A percentile compares a stretch with the other conserved stretches of the same genome.
These are phyloP conservation scores for Euphrasia arctica DNA, from an alignment of 305 asterid species.

Conservation along the genomic window DNA sequence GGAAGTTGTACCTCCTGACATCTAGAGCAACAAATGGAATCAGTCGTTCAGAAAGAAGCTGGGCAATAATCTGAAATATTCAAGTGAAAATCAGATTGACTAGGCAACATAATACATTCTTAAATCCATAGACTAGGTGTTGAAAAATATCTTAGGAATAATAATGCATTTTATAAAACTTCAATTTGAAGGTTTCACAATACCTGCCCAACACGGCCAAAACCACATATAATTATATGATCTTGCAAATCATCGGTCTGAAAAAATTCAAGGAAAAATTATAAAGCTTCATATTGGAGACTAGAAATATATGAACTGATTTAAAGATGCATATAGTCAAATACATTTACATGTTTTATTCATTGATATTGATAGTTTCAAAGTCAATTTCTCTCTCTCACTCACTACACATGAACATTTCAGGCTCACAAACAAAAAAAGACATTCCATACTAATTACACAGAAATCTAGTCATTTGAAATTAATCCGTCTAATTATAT, in stretches of 20 bases:
- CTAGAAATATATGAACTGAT: constrained; percentile 21
- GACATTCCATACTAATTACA: too few relatives aligned
- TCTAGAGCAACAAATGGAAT: constrained; percentile 99
- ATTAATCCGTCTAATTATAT: too few relatives aligned
- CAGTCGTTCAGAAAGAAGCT: constrained; percentile 95
- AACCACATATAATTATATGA: constrained; percentile 95
- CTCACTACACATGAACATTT: too few relatives aligned
- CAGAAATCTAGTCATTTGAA: too few relatives aligned
- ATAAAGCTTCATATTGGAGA: constrained; percentile 19
- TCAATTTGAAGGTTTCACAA: constrained; percentile 22
- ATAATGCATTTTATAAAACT: constrained; percentile 20
- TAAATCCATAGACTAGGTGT: constrained; percentile 18
- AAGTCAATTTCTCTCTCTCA: too few relatives aligned
- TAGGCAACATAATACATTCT: constrained; percentile 4
- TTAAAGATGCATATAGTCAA: constrained; percentile 16
- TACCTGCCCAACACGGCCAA: constrained; percentile 99
- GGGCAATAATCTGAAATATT: constrained; percentile 87
- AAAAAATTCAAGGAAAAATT: constrained; percentile 31
- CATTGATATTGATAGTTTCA: neutral
- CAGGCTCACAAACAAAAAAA: too few relatives aligned
- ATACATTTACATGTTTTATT: neutral
- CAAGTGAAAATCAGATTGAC: constrained; percentile 21
- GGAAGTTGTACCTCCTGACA: constrained; percentile 77
- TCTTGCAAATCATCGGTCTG: constrained; percentile 99
- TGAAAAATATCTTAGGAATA: constrained; percentile 17